Base-by-base conservation (phyloP, 1,139 yeast species). In the Debaryomycetaceae sp. region DNA sequence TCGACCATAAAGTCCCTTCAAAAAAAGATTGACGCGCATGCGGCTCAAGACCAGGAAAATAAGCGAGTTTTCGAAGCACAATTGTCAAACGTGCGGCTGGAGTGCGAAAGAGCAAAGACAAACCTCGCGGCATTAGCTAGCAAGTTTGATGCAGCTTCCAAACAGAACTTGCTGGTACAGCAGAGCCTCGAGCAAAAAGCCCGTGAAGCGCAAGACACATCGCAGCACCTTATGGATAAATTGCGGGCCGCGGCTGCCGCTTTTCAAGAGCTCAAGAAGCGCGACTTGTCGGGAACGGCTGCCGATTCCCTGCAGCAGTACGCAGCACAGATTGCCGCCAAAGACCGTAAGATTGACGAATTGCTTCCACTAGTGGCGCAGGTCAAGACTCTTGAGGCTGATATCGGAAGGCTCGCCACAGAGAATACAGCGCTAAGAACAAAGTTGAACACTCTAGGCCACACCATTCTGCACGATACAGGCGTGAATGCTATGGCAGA, bases 211-310 rank as follows among this genome's bases (percentile, higher is more conserved):
- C 60, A 60, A 28, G 65, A 50, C 4, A 49, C 46, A 13, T 64
- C 49, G 38, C 55, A 43, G 27, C 66, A 46, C 41, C 49, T 53
- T 21, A 55, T 68, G 62, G 61, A 53, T 16, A 68, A 66, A 35
- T 51, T 69, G 27, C 49, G 69, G 28, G 47, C 68, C 4, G 73
- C 73, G 6, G 70, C 72, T 2, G 47, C 51, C 8, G 58, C 66
- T 2, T 56, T 62, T 30, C 70, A 60, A 40, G 64, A 53, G 10
- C 32, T 68, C 33, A 65, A 58, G 33, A 32, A 33, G 4, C 32
- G 34, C 13, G 33, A 32, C 5, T 43, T 33, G 11, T 37, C 40
- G 13, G 20, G 20, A 18, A 18, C 8, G 6, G 10, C 20, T 18
- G 20, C 8, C 10, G 8, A 6, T 7, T 10, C 20, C 10, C 8